Conservation (phyloP, 345 rosid genomes). For the Carallia pectinifolia region DNA sequence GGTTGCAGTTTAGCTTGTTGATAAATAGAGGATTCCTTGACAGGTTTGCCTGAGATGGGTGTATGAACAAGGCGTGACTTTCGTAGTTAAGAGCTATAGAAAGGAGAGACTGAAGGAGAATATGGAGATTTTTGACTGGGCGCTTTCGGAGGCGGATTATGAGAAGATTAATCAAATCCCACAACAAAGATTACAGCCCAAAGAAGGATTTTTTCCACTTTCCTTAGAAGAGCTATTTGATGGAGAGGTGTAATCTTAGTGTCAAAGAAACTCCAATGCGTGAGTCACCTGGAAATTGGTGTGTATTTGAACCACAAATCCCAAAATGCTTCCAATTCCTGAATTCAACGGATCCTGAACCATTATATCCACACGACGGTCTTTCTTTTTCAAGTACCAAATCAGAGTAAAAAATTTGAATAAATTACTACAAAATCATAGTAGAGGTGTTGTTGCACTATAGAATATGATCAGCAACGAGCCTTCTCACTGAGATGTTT, state of each 20-base stretch:
- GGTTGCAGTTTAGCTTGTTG: not conserved
- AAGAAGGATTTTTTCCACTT: not conserved
- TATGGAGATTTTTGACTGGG: constrained; percentile 4
- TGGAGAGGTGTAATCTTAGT: not conserved
- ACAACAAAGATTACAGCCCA: constrained; percentile 9
- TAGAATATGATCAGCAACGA: too few relatives aligned
- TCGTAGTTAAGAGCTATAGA: constrained; percentile 2
- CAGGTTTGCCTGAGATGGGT: constrained; percentile 13
- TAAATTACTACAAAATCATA: too few relatives aligned
- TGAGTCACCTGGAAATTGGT: too few relatives aligned
- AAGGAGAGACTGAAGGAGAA: constrained; percentile 8
- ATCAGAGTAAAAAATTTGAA: too few relatives aligned
- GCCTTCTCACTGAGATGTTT: too few relatives aligned
- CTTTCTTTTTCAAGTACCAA: too few relatives aligned
- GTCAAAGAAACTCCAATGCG: not conserved
- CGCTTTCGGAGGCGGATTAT: not conserved
- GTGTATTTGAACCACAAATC: not conserved
- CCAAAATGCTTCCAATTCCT: not conserved
- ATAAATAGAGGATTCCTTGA: not conserved
- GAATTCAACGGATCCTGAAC: too few relatives aligned
- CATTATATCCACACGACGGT: too few relatives aligned
- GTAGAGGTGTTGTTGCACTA: too few relatives aligned
- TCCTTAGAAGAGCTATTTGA: constrained; percentile 8
- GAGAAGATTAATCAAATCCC: constrained; percentile 2
- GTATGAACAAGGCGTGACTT: constrained; percentile 7